A percentile compares a stretch with the other conserved stretches of the same genome.
Conservation (phyloP, 176 grass and related monocot species). For the Zea luxurians region DNA sequence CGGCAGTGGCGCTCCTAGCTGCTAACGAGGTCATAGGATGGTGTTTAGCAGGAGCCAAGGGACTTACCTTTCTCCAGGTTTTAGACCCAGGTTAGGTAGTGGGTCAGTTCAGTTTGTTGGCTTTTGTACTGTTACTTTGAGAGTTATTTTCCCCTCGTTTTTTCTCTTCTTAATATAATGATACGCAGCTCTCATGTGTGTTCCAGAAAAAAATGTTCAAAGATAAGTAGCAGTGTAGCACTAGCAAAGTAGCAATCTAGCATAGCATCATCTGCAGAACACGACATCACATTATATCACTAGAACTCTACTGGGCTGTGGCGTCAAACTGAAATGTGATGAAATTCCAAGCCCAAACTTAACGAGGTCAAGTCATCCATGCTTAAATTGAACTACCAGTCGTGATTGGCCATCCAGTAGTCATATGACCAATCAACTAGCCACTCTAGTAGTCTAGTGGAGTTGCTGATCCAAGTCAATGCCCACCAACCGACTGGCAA, state of each 20-base stretch:
- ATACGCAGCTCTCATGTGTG: too few species aligned
- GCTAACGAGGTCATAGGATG: too few species aligned
- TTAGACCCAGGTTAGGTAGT: too few species aligned
- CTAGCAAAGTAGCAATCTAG: not conserved
- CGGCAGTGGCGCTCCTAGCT: too few species aligned
- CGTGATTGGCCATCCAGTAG: not conserved
- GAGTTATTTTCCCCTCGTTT: too few species aligned
- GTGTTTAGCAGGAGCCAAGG: too few species aligned
- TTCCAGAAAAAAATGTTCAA: not conserved
- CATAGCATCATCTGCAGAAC: not conserved
- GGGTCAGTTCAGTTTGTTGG: too few species aligned
- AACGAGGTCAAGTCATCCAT: not conserved
- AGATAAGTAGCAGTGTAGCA: not conserved
- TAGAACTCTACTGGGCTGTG: not conserved
- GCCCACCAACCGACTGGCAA: not conserved
- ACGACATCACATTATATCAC: not conserved
- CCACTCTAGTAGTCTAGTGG: not conserved
- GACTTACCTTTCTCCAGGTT: too few species aligned
- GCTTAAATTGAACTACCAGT: not conserved
- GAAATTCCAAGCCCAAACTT: not conserved
- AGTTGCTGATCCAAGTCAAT: not conserved
- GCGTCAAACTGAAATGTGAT: not conserved
- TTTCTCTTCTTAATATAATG: too few species aligned
- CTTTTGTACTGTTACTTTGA: too few species aligned
- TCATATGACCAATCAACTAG: not conserved